Percentiles rank a stretch among this genome's conserved stretches.
Evolutionary conservation across 148 eudicot genomes (phyloP).

Genomic region (Heliosperma pusillum): DNA sequence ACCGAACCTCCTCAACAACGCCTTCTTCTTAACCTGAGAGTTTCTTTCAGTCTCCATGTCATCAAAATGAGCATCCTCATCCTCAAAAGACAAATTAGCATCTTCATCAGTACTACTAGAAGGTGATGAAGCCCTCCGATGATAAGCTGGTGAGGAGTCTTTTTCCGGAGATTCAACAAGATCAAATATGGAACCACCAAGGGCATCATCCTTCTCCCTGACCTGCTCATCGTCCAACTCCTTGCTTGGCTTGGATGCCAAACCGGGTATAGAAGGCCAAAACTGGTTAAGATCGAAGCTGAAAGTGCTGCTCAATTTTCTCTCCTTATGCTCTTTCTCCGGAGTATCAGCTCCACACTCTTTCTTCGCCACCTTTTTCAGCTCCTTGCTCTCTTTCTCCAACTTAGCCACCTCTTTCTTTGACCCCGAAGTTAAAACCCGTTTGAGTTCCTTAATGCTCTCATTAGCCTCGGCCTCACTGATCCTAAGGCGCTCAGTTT

Average conservation of each 20-base stretch:
- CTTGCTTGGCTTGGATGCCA: constrained; percentile 22
- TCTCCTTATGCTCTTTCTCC: constrained; percentile 29
- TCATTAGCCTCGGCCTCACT: constrained; percentile 58
- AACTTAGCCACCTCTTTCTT: constrained; percentile 32
- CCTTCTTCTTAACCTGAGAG: constrained; percentile 40
- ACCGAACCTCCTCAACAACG: constrained; percentile 54
- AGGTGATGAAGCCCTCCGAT: constrained; percentile 28
- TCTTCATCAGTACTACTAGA: constrained; percentile 30
- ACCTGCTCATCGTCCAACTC: constrained; percentile 41
- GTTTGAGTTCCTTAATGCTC: constrained; percentile 54
- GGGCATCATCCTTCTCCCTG: constrained; percentile 51
- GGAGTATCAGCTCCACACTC: constrained; percentile 22
- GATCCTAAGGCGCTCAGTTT: constrained; percentile 60
- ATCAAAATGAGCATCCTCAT: constrained; percentile 37
- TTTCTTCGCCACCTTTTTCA: constrained; percentile 27
- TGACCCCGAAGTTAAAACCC: constrained; percentile 35
- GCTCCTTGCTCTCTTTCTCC: constrained; percentile 24
- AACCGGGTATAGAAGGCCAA: constrained; percentile 27
- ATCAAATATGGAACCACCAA: constrained; percentile 73
- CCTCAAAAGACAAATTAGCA: constrained; percentile 36
- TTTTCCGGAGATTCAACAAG: constrained; percentile 34
- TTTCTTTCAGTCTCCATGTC: constrained; percentile 42
- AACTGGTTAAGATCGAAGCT: constrained; percentile 47
- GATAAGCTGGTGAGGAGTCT: constrained; percentile 2
- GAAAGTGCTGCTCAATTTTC: constrained; percentile 25